Percentiles rank a stretch among this genome's conserved stretches.
Conservation (phyloP, 148 eudicot genomes). For the Vaccinium myrtillus region DNA sequence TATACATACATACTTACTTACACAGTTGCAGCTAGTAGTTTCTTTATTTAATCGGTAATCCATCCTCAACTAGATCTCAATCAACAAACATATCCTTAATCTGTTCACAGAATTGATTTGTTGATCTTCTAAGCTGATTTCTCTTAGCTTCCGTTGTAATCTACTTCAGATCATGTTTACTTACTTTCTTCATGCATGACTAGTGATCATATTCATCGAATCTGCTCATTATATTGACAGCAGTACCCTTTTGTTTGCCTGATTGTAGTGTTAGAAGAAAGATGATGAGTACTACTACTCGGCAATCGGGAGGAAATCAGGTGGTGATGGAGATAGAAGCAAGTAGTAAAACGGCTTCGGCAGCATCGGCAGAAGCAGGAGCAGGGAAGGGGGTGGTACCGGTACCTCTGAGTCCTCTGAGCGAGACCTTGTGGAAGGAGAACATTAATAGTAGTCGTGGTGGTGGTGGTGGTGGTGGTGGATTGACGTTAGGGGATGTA, state of each 20-base stretch:
- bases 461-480: constrained; percentile 13
- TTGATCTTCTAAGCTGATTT: background rate
- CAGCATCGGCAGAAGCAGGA: constrained; percentile 16
- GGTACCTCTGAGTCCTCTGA: constrained; percentile 57
- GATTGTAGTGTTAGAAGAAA: background rate
- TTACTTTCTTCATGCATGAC: no score
- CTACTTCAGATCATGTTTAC: background rate
- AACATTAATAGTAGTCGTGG: constrained; percentile 13
- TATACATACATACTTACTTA: background rate
- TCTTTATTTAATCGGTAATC: background rate
- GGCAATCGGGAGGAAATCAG: constrained; percentile 11
- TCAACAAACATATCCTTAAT: background rate
- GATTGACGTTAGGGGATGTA: constrained; percentile 56
- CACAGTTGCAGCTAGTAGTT: background rate
- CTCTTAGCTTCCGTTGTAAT: background rate
- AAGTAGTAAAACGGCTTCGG: constrained; percentile 21
- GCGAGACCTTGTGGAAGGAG: constrained; percentile 82
- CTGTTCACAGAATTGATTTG: background rate
- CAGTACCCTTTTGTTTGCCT: no score
- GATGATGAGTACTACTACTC: background rate
- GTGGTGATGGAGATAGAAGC: constrained; percentile 55
- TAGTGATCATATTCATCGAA: no score
- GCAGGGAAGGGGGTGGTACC: background rate
- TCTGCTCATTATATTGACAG: no score
- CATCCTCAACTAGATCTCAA: background rate